A percentile compares a stretch with the other conserved stretches of the same genome.
Conservation (phyloP, 257 asterid species). For the Coffea canephora region DNA sequence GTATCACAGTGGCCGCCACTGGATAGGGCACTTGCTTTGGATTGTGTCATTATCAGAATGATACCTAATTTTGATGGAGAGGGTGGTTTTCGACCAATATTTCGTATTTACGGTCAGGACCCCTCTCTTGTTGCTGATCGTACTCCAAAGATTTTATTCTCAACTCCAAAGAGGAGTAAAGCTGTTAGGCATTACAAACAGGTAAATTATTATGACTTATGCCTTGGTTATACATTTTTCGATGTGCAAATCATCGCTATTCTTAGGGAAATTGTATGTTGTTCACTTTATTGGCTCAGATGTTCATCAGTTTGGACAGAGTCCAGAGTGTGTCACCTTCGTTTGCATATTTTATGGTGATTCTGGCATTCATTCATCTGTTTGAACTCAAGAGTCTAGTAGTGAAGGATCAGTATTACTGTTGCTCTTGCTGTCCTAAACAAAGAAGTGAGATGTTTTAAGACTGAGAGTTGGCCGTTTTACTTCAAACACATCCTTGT, state of each 20-base stretch:
- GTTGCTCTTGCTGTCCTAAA: background rate
- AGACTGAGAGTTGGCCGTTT: background rate
- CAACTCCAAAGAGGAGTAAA: conserved; percentile 75
- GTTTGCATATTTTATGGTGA: background rate
- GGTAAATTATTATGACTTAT: conserved; percentile 35
- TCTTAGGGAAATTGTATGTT: conserved; percentile 4
- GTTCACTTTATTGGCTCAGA: background rate
- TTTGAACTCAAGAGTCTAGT: background rate
- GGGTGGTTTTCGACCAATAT: conserved; percentile 87
- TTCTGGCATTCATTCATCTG: background rate
- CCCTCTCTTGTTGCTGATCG: conserved; percentile 65
- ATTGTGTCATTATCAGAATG: conserved; percentile 82
- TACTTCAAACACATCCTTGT: background rate
- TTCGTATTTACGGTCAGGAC: conserved; percentile 85
- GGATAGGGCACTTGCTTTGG: conserved; percentile 83
- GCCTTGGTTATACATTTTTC: background rate
- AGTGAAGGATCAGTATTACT: background rate
- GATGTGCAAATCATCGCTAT: background rate
- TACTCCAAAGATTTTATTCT: conserved; percentile 70
- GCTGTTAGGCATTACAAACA: conserved; percentile 74
- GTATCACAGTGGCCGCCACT: conserved; percentile 90
- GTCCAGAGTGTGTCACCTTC: background rate
- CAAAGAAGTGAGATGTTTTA: background rate
- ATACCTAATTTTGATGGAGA: conserved; percentile 77
- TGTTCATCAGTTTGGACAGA: background rate